phyloP scores from a whole-genome alignment of 495 filamentous ascomycete genomes.

The Trichocladium antarcticum region DNA sequence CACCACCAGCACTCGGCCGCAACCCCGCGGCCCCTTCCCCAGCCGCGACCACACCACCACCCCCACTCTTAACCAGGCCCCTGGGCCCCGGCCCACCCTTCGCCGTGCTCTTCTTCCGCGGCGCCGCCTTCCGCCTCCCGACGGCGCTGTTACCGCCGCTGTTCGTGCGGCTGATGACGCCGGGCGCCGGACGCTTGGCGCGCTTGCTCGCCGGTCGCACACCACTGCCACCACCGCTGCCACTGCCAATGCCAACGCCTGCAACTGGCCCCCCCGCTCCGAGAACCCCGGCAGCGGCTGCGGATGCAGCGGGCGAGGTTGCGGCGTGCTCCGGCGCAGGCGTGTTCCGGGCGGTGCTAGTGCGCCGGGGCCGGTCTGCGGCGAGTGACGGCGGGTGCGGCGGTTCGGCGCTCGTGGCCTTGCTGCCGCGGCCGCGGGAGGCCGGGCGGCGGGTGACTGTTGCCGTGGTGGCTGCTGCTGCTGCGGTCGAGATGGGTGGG shows the following conservation, averaged over 20 bases:
- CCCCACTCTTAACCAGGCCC: too few species aligned
- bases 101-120: constrained; percentile 45
- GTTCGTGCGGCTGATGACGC: constrained; percentile 54
- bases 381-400: constrained; percentile 30
- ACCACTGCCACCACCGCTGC: background rate
- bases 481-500: constrained; percentile 5
- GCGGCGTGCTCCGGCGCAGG: constrained; percentile 35
- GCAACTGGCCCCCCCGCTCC: background rate
- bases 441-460: constrained; percentile 30
- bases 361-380: constrained; percentile 42
- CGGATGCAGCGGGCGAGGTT: background rate
- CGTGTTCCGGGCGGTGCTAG: constrained; percentile 47
- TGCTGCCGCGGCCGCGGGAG: constrained; percentile 41
- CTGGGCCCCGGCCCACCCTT: constrained; percentile 8
- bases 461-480: constrained; percentile 7
- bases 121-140: constrained; percentile 69
- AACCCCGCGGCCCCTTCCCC: too few species aligned
- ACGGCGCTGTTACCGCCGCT: constrained; percentile 64
- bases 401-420: constrained; percentile 40
- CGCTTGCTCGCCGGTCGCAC: constrained; percentile 37
- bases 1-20: too few species aligned
- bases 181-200: constrained; percentile 64
- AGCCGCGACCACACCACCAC: too few species aligned
- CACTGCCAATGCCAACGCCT: too few species aligned
- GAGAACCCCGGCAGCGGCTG: background rate